Conservation (phyloP, 1,139 yeast genomes). For the Blastobotrys apis region DNA sequence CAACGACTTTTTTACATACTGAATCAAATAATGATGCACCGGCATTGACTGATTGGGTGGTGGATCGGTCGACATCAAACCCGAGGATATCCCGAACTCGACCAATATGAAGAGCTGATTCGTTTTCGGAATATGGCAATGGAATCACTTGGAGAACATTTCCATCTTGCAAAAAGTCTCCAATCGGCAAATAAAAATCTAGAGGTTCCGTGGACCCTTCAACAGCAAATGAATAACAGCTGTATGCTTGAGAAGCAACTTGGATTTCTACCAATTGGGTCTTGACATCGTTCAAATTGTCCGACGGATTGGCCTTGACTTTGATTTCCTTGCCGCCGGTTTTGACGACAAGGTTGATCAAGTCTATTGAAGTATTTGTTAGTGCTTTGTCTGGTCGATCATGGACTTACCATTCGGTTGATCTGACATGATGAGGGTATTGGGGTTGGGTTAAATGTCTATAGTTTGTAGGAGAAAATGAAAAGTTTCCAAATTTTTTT, state of each 20-base stretch:
- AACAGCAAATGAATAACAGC: constrained; percentile 51
- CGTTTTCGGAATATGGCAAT: constrained; percentile 44
- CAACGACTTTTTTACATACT: constrained; percentile 24
- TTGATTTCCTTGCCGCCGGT: constrained; percentile 11
- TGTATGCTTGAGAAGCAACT: constrained; percentile 50
- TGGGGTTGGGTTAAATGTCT: no score
- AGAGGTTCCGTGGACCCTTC: constrained; percentile 37
- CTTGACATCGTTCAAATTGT: constrained; percentile 54
- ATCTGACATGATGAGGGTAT: constrained; percentile 23
- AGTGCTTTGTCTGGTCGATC: not conserved
- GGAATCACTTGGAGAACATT: constrained; percentile 37
- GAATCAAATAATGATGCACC: constrained; percentile 42
- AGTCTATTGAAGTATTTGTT: constrained; percentile 1
- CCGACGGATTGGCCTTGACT: constrained; percentile 30
- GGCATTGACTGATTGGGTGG: constrained; percentile 29
- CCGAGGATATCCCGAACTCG: constrained; percentile 47
- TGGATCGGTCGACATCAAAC: constrained; percentile 35
- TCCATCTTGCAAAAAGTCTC: constrained; percentile 29
- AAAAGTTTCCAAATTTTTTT: no score
- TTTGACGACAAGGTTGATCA: constrained; percentile 11
- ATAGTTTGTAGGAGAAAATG: no score
- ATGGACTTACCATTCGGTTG: constrained; percentile 1
- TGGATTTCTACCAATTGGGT: constrained; percentile 55
- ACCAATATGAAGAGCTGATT: constrained; percentile 45
- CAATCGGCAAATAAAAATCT: constrained; percentile 29